Percentiles rank a stretch among this genome's conserved stretches.
These are phyloP conservation scores for Volutella citrinella DNA, from an alignment of 2,329 filamentous ascomycete species.

Conservation along the genomic window DNA sequence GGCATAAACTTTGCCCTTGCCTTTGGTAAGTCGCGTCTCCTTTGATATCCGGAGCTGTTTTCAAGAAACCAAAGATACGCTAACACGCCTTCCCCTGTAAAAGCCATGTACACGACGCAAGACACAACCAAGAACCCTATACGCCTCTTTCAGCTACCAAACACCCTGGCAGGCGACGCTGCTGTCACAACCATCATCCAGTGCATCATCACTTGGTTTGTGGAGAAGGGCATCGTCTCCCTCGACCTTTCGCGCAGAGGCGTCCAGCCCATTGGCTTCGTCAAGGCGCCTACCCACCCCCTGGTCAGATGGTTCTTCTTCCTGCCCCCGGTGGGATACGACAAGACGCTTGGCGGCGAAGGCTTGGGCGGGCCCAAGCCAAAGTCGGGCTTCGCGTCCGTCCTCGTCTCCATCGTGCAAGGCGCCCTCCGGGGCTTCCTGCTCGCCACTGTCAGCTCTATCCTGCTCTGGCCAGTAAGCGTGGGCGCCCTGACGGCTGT, in stretches of 20 bases:
- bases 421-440: slow-evolving; percentile 25
- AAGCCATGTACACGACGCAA: slow-evolving; percentile 47
- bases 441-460: slow-evolving; percentile 34
- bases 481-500: slow-evolving; percentile 41
- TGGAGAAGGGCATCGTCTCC: slow-evolving; percentile 46
- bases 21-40: slow-evolving; percentile 36
- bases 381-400: neutral
- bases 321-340: slow-evolving; percentile 2
- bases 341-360: slow-evolving; percentile 2
- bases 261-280: slow-evolving; percentile 46
- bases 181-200: slow-evolving; percentile 51
- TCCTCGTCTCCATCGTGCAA: slow-evolving; percentile 24
- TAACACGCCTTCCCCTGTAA: slow-evolving; percentile 1
- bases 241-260: slow-evolving; percentile 42
- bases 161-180: slow-evolving; percentile 47
- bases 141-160: slow-evolving; percentile 47
- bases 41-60: too few relatives aligned
- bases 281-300: slow-evolving; percentile 31
- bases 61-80: too few relatives aligned
- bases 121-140: slow-evolving; percentile 36
- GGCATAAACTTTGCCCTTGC: slow-evolving; percentile 52
- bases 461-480: slow-evolving; percentile 41
- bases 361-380: slow-evolving; percentile 1
- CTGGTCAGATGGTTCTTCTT: slow-evolving; percentile 38
- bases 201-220: slow-evolving; percentile 48